phyloP scores from a whole-genome alignment of 176 grass and related monocot genomes.

The Pharus latifolius region DNA sequence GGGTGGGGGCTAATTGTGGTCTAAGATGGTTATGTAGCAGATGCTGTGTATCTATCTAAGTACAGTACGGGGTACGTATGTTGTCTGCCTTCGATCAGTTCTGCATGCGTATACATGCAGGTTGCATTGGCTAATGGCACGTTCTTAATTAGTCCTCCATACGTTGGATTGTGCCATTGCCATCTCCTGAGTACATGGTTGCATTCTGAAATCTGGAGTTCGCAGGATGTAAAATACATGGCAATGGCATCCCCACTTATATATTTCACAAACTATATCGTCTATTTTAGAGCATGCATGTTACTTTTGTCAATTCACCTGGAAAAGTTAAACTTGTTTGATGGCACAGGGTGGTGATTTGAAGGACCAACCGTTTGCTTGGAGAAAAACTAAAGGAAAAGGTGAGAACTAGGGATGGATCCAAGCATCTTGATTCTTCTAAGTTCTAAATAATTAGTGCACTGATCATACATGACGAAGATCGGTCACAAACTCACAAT shows the following conservation, averaged over 20 bases:
- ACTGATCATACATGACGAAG: neutral
- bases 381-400: neutral
- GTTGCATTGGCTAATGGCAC: neutral
- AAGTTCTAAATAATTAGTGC: conserved; percentile 7
- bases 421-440: neutral
- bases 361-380: neutral
- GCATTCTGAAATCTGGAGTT: neutral
- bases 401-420: neutral
- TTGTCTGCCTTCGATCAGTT: neutral
- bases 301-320: no score
- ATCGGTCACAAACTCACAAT: no score
- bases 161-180: no score
- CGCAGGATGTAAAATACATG: no score
- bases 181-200: no score
- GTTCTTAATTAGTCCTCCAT: no score
- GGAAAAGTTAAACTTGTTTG: no score
- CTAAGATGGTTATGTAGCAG: neutral
- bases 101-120: neutral
- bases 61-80: neutral
- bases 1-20: neutral
- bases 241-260: no score
- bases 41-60: neutral
- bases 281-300: no score
- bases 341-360: no score
- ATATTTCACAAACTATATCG: no score